These are phyloP conservation scores for Areca catechu DNA, from an alignment of 176 grass and related monocot species.

Conservation along the genomic window DNA sequence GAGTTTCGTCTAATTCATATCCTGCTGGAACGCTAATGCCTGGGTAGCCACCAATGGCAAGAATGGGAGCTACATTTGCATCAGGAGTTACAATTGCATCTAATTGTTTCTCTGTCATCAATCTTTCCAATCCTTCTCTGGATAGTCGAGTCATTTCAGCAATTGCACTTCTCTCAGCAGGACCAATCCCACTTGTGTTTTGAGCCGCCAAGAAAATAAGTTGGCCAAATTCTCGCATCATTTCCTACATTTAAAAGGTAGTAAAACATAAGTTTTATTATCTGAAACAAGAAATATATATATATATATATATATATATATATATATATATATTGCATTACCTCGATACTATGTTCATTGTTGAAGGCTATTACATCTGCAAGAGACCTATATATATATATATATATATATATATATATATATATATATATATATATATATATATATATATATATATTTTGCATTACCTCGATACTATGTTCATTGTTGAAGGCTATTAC, in stretches of 20 bases:
- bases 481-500: conserved; percentile 58
- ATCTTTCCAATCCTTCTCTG: not conserved
- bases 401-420: too few relatives aligned
- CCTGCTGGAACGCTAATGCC: conserved; percentile 50
- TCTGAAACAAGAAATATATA: too few relatives aligned
- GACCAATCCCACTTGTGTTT: not conserved
- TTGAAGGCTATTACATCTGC: too few relatives aligned
- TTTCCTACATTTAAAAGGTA: not conserved
- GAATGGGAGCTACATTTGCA: not conserved
- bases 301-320: too few relatives aligned
- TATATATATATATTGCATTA: too few relatives aligned
- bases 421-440: too few relatives aligned
- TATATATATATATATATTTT: not conserved
- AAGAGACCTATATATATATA: too few relatives aligned
- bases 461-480: conserved; percentile 29
- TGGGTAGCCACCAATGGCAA: conserved; percentile 48
- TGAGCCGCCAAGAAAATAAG: not conserved
- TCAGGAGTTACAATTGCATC: not conserved
- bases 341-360: too few relatives aligned
- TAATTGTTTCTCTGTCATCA: not conserved
- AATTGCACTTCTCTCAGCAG: not conserved
- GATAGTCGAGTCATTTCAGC: not conserved
- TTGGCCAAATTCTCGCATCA: not conserved
- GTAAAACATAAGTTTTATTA: too few relatives aligned
- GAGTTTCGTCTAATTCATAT: conserved; percentile 22